A percentile compares a stretch with the other conserved stretches of the same genome.
Conservation (phyloP, 768 basidiomycete species). For the Sporobolomyces pararoseus region DNA sequence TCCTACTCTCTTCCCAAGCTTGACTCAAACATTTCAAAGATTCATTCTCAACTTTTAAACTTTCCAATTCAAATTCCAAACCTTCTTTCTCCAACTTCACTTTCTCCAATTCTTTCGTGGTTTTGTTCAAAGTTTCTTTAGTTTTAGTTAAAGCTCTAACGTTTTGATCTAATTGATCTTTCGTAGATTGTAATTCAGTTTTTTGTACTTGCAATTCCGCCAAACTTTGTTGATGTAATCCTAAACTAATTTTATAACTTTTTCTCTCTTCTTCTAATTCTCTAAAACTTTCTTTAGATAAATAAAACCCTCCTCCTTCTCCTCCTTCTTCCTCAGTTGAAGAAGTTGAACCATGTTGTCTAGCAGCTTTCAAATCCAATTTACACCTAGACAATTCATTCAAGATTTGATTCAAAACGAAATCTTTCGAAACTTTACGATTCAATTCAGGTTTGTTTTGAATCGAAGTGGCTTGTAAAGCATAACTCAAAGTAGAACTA, state of each 20-base stretch:
- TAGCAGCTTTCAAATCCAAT: constrained; percentile 78
- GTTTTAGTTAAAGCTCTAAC: too few relatives aligned
- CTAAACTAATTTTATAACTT: constrained; percentile 55
- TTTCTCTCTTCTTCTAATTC: constrained; percentile 76
- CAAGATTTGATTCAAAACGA: constrained; percentile 87
- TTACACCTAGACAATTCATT: constrained; percentile 90
- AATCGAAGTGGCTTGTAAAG: constrained; percentile 89
- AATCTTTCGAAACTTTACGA: constrained; percentile 85
- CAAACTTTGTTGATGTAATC: constrained; percentile 75
- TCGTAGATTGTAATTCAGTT: constrained; percentile 66
- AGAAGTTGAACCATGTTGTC: too few relatives aligned
- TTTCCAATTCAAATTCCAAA: too few relatives aligned
- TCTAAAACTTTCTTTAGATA: constrained; percentile 85
- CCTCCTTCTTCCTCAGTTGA: too few relatives aligned
- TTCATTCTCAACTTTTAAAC: constrained; percentile 63
- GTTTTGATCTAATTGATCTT: constrained; percentile 58
- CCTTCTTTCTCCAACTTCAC: constrained; percentile 67
- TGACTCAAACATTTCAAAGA: constrained; percentile 75
- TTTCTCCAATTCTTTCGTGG: constrained; percentile 59
- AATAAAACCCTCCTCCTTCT: constrained; percentile 94
- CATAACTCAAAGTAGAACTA: constrained; percentile 87
- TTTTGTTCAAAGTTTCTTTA: constrained; percentile 57
- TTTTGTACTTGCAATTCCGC: constrained; percentile 79
- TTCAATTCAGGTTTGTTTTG: constrained; percentile 93
- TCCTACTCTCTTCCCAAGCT: constrained; percentile 59